Percentiles rank a stretch among this genome's conserved stretches.
Evolutionary conservation across 2,329 filamentous ascomycete species (phyloP).

Genomic region (Diatrype stigma): DNA sequence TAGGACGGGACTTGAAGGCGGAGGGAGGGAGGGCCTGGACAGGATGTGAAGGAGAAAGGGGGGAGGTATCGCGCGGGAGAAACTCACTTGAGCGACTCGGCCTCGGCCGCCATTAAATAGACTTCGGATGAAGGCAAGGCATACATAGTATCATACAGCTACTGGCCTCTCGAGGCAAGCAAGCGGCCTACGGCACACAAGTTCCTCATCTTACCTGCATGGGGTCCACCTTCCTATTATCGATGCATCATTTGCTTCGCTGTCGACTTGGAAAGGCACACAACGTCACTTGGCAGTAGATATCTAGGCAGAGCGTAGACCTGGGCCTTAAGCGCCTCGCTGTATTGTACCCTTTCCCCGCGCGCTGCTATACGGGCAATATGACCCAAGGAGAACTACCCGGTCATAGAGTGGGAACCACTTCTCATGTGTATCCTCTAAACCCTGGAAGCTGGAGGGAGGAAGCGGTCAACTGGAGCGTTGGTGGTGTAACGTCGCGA

Average conservation of each 20-base stretch:
- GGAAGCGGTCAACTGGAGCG: neutral
- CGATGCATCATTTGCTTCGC: neutral
- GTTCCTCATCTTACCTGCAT: neutral
- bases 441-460: neutral
- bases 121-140: neutral
- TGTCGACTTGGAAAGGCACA: neutral
- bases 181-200: neutral
- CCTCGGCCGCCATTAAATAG: neutral
- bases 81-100: too few relatives aligned
- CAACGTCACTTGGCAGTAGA: neutral
- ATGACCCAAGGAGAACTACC: neutral
- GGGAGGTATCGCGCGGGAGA: too few relatives aligned
- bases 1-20: neutral
- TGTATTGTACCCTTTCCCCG: neutral
- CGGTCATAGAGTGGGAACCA: neutral
- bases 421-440: neutral
- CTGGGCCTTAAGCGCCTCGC: neutral
- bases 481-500: neutral
- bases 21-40: neutral
- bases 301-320: too few relatives aligned
- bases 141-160: neutral
- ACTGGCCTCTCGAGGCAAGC: neutral
- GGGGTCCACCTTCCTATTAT: neutral
- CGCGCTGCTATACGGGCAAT: neutral
- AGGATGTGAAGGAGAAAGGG: too few relatives aligned